These are phyloP conservation scores for Vaccinium corymbosum DNA, from an alignment of 148 eudicot species.

Conservation along the genomic window DNA sequence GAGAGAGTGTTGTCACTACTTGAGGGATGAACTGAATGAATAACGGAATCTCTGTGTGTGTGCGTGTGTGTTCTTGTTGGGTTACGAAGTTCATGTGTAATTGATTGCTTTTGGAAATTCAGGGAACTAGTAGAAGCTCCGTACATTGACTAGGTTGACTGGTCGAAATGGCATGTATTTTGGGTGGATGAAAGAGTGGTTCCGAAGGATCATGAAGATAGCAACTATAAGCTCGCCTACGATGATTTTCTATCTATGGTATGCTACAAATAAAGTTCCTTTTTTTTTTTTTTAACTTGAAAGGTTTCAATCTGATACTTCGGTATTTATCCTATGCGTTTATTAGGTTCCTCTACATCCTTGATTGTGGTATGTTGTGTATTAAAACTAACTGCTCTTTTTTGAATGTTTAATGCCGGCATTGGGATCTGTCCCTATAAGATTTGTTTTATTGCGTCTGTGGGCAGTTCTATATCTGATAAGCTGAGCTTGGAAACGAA, in stretches of 20 bases:
- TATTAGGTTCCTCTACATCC: background rate
- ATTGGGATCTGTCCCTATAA: background rate
- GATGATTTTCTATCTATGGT: conserved; percentile 71
- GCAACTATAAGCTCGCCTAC: conserved; percentile 67
- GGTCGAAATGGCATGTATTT: conserved; percentile 79
- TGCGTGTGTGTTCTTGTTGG: too few relatives aligned
- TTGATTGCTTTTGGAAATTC: conserved; percentile 1
- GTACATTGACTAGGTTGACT: conserved; percentile 43
- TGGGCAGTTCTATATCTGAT: background rate
- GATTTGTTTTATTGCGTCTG: background rate
- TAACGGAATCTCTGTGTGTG: too few relatives aligned
- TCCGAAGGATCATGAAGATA: conserved; percentile 46
- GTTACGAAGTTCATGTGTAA: background rate
- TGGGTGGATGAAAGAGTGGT: conserved; percentile 82
- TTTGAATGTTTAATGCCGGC: background rate
- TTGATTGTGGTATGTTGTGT: background rate
- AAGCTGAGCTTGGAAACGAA: background rate
- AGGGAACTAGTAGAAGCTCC: conserved; percentile 60
- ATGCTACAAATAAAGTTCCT: background rate
- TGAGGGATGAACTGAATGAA: too few relatives aligned
- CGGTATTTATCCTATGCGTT: background rate
- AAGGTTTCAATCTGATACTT: too few relatives aligned
- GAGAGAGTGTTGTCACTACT: too few relatives aligned
- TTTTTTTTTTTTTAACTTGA: too few relatives aligned
- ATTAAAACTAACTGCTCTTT: background rate